Conservation (phyloP, 495 filamentous ascomycete genomes). For the Lasiosphaeria hispida region DNA sequence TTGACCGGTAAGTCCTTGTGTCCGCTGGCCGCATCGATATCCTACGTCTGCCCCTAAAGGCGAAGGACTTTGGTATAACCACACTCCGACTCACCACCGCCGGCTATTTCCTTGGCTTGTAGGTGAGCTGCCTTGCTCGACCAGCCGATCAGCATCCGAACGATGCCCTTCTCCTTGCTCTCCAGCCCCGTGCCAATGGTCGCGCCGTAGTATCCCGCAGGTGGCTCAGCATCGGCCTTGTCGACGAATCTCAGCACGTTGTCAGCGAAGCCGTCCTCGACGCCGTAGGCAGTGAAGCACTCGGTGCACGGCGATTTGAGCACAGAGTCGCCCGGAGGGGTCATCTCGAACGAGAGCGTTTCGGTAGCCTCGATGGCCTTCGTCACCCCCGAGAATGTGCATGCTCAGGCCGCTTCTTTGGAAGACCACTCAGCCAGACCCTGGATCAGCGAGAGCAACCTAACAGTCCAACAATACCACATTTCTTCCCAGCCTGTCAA, state of each 20-base stretch:
- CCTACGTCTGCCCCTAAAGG: background rate
- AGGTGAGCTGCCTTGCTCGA: too few species aligned
- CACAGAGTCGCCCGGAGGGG: background rate
- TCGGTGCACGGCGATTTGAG: slow-evolving; percentile 21
- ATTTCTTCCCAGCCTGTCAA: too few species aligned
- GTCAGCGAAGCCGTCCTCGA: slow-evolving; percentile 19
- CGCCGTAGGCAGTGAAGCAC: slow-evolving; percentile 18
- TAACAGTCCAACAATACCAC: too few species aligned
- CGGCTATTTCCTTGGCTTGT: too few species aligned
- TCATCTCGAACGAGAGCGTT: slow-evolving; percentile 5
- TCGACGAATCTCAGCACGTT: slow-evolving; percentile 13
- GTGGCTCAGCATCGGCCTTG: slow-evolving; percentile 1
- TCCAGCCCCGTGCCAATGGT: background rate
- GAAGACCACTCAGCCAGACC: slow-evolving; percentile 13
- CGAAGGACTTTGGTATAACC: too few species aligned
- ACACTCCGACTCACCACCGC: slow-evolving; percentile 4
- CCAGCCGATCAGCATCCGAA: too few species aligned
- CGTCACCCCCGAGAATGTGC: background rate
- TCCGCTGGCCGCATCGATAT: background rate
- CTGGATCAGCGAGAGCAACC: background rate
- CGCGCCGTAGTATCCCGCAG: slow-evolving; percentile 14
- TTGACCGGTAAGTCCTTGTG: background rate
- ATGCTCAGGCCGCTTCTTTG: background rate
- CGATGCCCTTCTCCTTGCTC: slow-evolving; percentile 1
- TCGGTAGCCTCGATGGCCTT: background rate